These are phyloP conservation scores for Salisapilia sapeloensis DNA, from an alignment of 352 stramenopile genomes.

Conservation along the genomic window DNA sequence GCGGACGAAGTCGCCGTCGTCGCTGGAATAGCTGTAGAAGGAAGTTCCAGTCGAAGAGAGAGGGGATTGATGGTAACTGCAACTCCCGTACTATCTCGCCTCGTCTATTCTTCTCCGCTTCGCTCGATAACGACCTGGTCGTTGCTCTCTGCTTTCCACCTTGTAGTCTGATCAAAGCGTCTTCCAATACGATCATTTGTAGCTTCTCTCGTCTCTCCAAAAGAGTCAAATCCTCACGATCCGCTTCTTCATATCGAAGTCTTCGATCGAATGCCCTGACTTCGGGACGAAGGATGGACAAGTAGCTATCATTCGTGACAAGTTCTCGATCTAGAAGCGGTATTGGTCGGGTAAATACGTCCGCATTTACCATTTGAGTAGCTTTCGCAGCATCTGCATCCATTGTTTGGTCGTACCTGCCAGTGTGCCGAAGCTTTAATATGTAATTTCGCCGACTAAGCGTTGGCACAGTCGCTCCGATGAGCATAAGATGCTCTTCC, in stretches of 20 bases:
- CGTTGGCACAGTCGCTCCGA: no score
- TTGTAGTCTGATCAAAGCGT: constrained; percentile 19
- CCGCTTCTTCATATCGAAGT: constrained; percentile 21
- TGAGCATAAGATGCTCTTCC: no score
- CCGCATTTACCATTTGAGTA: no score
- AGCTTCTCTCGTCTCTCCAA: constrained; percentile 25
- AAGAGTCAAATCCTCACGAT: constrained; percentile 10
- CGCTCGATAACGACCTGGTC: constrained; percentile 17
- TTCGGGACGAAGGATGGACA: constrained; percentile 45
- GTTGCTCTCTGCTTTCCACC: constrained; percentile 1
- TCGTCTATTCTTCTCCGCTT: no score
- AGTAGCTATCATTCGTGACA: constrained; percentile 24
- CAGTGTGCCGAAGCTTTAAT: no score
- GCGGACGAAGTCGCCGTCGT: constrained; percentile 26
- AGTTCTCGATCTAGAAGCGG: constrained; percentile 46
- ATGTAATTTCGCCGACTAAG: no score
- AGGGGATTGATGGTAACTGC: constrained; percentile 55
- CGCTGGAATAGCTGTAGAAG: constrained; percentile 36
- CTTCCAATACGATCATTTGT: constrained; percentile 31
- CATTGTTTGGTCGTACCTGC: not conserved
- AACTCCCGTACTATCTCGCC: constrained; percentile 84
- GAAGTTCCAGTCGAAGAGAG: constrained; percentile 36
- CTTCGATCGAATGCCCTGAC: constrained; percentile 32
- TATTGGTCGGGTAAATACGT: constrained; percentile 52
- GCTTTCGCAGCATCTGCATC: constrained; percentile 1